Evolutionary conservation across 2,329 filamentous ascomycete species (phyloP).

Genomic region (Aspergillus sp.): DNA sequence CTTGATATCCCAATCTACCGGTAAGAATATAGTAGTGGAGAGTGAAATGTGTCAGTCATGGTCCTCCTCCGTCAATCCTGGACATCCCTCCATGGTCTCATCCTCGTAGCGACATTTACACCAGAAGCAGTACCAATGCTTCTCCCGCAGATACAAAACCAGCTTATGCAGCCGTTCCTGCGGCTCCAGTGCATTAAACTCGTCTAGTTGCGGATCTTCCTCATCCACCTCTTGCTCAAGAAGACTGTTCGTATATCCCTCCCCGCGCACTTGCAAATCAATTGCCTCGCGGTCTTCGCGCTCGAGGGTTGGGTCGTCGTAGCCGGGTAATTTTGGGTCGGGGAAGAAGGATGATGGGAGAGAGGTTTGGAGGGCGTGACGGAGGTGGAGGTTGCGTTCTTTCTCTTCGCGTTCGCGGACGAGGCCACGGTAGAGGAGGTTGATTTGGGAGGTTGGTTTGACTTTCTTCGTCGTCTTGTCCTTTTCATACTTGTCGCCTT

Average conservation of each 20-base stretch:
- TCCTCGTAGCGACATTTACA: slow-evolving; percentile 75
- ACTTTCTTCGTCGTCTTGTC: slow-evolving; percentile 8
- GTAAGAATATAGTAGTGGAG: no score
- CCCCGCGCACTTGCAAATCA: slow-evolving; percentile 32
- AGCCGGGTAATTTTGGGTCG: slow-evolving; percentile 50
- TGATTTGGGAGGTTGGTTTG: slow-evolving; percentile 59
- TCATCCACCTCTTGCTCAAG: slow-evolving; percentile 56
- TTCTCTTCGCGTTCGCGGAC: slow-evolving; percentile 62
- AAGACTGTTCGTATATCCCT: slow-evolving; percentile 2
- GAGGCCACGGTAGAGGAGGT: slow-evolving; percentile 72
- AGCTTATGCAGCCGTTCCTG: slow-evolving; percentile 61
- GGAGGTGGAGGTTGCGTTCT: slow-evolving; percentile 28
- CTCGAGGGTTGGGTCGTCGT: slow-evolving; percentile 64
- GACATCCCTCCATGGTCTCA: slow-evolving; percentile 77
- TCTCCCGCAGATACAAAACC: slow-evolving; percentile 62
- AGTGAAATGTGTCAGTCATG: slow-evolving; percentile 46
- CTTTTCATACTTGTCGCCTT: not conserved
- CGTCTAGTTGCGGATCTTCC: slow-evolving; percentile 72
- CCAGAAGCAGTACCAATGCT: slow-evolving; percentile 87
- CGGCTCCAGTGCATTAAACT: slow-evolving; percentile 64
- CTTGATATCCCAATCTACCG: no score
- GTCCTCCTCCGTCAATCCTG: slow-evolving; percentile 80
- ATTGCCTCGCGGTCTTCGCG: slow-evolving; percentile 64
- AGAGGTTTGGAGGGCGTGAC: slow-evolving; percentile 27
- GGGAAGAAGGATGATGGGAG: slow-evolving; percentile 30